phyloP scores from a whole-genome alignment of 768 basidiomycete species.

The Lyophyllum shimeji region DNA sequence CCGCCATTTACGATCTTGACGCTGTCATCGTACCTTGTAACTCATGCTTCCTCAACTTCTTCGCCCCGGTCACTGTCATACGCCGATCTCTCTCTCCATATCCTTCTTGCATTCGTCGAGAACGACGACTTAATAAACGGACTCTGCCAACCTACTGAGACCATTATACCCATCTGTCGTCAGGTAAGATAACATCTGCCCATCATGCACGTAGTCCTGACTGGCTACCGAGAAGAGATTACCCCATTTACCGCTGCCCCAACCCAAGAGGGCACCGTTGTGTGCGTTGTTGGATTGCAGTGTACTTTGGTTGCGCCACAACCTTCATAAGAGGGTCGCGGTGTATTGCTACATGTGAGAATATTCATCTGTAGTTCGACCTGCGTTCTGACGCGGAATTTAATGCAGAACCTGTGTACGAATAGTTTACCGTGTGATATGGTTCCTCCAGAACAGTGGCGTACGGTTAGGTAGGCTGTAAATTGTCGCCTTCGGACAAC shows the following conservation, averaged over 20 bases:
- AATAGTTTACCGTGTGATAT: slow-evolving; percentile 53
- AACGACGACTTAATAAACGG: slow-evolving; percentile 45
- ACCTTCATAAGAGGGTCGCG: slow-evolving; percentile 62
- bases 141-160: slow-evolving; percentile 41
- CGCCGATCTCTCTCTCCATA: slow-evolving; percentile 56
- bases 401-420: slow-evolving; percentile 52
- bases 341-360: slow-evolving; percentile 56
- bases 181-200: slow-evolving; percentile 41
- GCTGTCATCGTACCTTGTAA: slow-evolving; percentile 63
- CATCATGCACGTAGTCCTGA: slow-evolving; percentile 1
- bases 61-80: slow-evolving; percentile 62
- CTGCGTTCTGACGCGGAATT: slow-evolving; percentile 1
- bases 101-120: slow-evolving; percentile 50
- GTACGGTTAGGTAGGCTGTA: slow-evolving; percentile 54
- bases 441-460: slow-evolving; percentile 53
- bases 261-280: slow-evolving; percentile 42
- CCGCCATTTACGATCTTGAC: slow-evolving; percentile 50
- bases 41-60: slow-evolving; percentile 63
- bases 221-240: slow-evolving; percentile 35
- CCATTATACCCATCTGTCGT: slow-evolving; percentile 55
- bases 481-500: not conserved
- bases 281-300: slow-evolving; percentile 69
- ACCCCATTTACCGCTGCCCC: slow-evolving; percentile 46
- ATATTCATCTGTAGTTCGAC: not conserved
- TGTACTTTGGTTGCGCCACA: slow-evolving; percentile 69